Evolutionary conservation across 768 basidiomycete genomes (phyloP).

Genomic region (Udeniomyces megalosporus): DNA sequence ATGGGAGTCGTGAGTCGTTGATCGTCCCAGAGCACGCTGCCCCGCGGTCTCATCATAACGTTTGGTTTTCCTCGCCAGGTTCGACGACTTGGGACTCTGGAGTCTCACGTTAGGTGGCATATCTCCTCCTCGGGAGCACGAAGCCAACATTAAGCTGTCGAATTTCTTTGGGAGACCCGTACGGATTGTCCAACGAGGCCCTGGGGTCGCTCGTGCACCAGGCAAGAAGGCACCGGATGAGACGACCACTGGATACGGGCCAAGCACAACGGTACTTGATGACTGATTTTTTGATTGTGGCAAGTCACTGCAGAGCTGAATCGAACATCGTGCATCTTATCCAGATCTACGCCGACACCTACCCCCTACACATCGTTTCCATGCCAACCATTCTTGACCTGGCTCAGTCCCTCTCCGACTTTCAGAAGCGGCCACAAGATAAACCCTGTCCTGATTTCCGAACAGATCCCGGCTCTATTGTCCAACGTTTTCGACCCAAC

Average conservation of each 20-base stretch:
- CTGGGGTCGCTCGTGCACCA: neutral
- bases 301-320: no score
- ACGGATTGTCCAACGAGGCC: neutral
- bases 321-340: no score
- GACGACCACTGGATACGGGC: neutral
- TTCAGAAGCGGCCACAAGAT: no score
- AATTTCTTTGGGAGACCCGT: neutral
- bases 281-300: no score
- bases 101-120: neutral
- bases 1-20: neutral
- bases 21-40: neutral
- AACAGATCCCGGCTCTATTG: no score
- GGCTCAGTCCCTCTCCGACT: no score
- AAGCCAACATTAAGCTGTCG: constrained; percentile 1
- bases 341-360: no score
- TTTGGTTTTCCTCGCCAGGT: neutral
- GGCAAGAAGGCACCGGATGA: constrained; percentile 2
- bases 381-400: no score
- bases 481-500: no score
- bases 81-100: constrained; percentile 2
- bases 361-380: no score
- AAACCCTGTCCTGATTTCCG: no score
- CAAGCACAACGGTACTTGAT: no score
- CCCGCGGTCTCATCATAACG: neutral
- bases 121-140: neutral